Evolutionary conservation across 1,284 basidiomycete genomes (phyloP), one percentile per base, ranked within the genome.

Genomic region (Malassezia nana): DNA sequence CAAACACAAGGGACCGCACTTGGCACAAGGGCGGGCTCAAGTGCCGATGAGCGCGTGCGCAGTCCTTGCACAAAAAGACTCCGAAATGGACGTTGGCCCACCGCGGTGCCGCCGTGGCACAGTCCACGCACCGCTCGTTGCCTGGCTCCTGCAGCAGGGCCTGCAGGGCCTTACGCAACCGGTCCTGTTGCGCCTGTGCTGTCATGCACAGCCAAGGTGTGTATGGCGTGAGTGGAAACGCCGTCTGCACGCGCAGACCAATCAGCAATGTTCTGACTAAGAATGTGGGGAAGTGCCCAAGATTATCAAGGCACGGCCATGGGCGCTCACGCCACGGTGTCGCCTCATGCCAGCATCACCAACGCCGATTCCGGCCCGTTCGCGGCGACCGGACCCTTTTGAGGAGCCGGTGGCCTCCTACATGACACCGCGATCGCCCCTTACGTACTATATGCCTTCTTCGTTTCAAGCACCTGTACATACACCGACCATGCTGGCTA

Each of bases 71-170:
- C 49, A 66, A 53, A 80, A 66, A 68, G 45, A 73, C 69, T 12
- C 71, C 58, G 33, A 89, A 76, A 64, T 83, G 89, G 67, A 85
- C 77, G 3, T 84, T 86, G 1, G 85, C 83, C 87, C 87, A 89
- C 76, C 87, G 77, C 4, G 87, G 86, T 62, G 63, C 79, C 57
- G 81, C 79, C 26, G 82, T 77, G 74, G 84, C 85, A 75, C 87
- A 90, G 75, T 90, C 87, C 8, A 87, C 87, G 72, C 87, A 90
- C 20, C 81, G 66, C 81, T 86, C 84, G 69, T 89, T 89, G 61
- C 87, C 87, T 40, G 85, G 84, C 61, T 80, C 78, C 20, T 76
- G 72, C 4, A 78, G 80, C 13, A 89, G 78, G 51, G 87, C 86
- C 6, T 82, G 66, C 28, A 89, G 75, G 10, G 77, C 75, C 31